Conservation (phyloP, 768 basidiomycete genomes). For the Ramaria sp. region DNA sequence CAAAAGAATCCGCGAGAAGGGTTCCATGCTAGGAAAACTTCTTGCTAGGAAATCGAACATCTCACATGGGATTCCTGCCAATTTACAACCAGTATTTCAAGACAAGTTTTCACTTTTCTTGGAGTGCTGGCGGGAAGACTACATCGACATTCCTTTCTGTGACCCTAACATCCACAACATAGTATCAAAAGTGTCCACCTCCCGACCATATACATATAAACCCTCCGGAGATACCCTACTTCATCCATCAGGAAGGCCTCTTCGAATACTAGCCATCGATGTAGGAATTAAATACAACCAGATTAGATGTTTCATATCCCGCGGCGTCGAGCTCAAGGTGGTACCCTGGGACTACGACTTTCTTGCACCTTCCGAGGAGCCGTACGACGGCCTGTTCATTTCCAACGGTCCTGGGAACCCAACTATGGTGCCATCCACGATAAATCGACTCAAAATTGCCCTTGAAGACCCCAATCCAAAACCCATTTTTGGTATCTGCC, state of each 20-base stretch:
- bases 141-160: conserved; percentile 67
- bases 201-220: conserved; percentile 54
- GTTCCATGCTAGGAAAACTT: conserved; percentile 82
- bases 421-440: conserved; percentile 65
- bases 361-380: conserved; percentile 53
- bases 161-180: conserved; percentile 88
- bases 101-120: no score
- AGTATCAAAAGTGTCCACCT: conserved; percentile 79
- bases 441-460: conserved; percentile 51
- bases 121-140: conserved; percentile 87
- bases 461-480: conserved; percentile 56
- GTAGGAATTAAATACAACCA: conserved; percentile 99
- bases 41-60: conserved; percentile 50
- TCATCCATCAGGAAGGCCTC: conserved; percentile 68
- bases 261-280: conserved; percentile 86
- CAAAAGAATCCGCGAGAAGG: conserved; percentile 91
- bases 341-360: conserved; percentile 98
- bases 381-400: conserved; percentile 90
- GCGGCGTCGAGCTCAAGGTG: conserved; percentile 93
- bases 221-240: conserved; percentile 40
- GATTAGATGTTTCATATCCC: conserved; percentile 86
- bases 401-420: conserved; percentile 99
- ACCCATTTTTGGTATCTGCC: conserved; percentile 97
- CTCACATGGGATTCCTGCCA: no score
- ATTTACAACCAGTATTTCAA: no score